Evolutionary conservation across 257 asterid genomes (phyloP).

Genomic region (Solanum medicagineum): DNA sequence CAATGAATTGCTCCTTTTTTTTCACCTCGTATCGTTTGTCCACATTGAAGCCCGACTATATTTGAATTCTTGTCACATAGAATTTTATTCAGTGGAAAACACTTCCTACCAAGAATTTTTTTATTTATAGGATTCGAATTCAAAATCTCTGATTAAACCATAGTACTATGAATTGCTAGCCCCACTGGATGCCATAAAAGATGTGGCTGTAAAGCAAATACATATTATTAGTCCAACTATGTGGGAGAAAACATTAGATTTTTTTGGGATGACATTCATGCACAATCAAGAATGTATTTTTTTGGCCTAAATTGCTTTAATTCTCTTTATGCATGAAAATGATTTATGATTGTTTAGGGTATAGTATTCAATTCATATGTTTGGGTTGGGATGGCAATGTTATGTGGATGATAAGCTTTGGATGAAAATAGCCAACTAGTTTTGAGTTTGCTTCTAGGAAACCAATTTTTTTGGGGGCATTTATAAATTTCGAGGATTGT

Average conservation of each 20-base stretch:
- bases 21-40: too few relatives aligned
- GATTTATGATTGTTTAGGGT: neutral
- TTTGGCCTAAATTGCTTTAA: neutral
- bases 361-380: neutral
- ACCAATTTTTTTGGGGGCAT: too few relatives aligned
- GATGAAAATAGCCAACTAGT: neutral
- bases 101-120: too few relatives aligned
- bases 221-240: neutral
- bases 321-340: neutral
- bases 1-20: neutral
- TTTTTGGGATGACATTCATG: neutral
- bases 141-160: too few relatives aligned
- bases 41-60: too few relatives aligned
- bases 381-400: neutral
- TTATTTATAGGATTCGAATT: too few relatives aligned
- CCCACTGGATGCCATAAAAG: neutral
- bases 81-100: too few relatives aligned
- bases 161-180: neutral
- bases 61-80: too few relatives aligned
- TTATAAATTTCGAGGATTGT: too few relatives aligned
- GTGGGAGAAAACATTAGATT: neutral
- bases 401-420: neutral
- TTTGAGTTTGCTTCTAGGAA: neutral
- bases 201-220: neutral
- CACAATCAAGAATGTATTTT: neutral